Conservation (phyloP, 139 green algal species). For the Tetradesmus lagerheimii region DNA sequence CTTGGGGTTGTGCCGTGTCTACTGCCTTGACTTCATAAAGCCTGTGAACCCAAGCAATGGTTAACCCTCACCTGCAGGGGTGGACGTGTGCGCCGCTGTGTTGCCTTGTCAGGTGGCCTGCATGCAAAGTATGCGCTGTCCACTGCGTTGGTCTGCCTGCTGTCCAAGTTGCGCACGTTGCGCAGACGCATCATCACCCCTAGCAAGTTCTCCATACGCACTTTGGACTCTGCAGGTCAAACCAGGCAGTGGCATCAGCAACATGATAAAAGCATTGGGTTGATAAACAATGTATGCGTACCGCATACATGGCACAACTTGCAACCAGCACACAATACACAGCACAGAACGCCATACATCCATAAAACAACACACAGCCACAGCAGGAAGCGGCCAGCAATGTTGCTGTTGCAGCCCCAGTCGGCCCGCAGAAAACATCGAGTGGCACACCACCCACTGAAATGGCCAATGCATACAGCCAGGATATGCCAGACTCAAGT, state of each 20-base stretch:
- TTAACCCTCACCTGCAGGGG: conserved; percentile 40
- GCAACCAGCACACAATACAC: too few relatives aligned
- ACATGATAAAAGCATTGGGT: neutral
- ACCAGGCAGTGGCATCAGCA: neutral
- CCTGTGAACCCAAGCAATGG: too few relatives aligned
- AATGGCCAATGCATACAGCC: too few relatives aligned
- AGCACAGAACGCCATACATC: too few relatives aligned
- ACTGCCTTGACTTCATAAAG: conserved; percentile 78
- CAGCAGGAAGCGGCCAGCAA: conserved; percentile 89
- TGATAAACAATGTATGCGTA: too few relatives aligned
- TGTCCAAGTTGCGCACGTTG: conserved; percentile 88
- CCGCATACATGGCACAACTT: too few relatives aligned
- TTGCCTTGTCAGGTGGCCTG: conserved; percentile 54
- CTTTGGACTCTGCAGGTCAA: conserved; percentile 23
- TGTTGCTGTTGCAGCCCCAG: conserved; percentile 87
- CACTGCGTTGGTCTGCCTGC: conserved; percentile 80
- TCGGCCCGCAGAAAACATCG: conserved; percentile 92
- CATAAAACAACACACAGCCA: conserved; percentile 42
- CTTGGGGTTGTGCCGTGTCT: conserved; percentile 89
- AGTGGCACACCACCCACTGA: conserved; percentile 61
- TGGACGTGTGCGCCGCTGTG: conserved; percentile 41
- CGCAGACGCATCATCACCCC: conserved; percentile 92
- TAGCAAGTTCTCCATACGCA: conserved; percentile 89
- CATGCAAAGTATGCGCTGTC: conserved; percentile 89
- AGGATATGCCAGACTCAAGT: too few relatives aligned